These are phyloP conservation scores for Carex arenaria DNA, from an alignment of 202 grass and related monocot genomes.

Conservation along the genomic window DNA sequence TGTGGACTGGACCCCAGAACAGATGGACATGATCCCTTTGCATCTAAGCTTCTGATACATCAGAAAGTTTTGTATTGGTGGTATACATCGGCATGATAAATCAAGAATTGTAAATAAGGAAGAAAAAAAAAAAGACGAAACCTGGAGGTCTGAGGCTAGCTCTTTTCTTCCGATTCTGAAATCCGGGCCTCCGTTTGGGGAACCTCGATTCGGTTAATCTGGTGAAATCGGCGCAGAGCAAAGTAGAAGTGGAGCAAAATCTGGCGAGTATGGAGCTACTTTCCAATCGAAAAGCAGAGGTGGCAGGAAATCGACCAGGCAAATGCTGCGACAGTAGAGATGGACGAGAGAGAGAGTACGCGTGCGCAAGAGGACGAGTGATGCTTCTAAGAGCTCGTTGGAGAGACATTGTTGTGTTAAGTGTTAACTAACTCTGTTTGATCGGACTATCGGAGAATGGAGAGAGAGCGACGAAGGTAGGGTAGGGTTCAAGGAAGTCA, in stretches of 20 bases:
- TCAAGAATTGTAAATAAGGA: neutral
- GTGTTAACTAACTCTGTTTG: conserved; percentile 31
- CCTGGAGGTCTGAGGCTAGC: conserved; percentile 70
- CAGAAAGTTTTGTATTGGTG: neutral
- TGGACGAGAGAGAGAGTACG: neutral
- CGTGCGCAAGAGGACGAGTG: conserved; percentile 19
- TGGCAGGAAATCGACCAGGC: neutral
- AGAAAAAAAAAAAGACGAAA: conserved; percentile 2
- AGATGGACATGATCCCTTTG: no score
- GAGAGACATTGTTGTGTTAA: conserved; percentile 57
- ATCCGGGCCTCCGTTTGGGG: conserved; percentile 64
- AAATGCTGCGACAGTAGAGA: neutral
- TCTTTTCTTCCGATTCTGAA: conserved; percentile 69
- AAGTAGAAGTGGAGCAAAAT: conserved; percentile 40
- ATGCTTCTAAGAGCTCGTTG: conserved; percentile 48
- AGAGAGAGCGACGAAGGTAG: neutral
- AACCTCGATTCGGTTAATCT: conserved; percentile 57
- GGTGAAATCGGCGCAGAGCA: conserved; percentile 34
- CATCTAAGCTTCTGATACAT: neutral
- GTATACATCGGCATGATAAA: neutral
- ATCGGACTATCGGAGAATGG: conserved; percentile 8
- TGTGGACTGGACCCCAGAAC: no score
- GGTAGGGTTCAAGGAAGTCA: neutral
- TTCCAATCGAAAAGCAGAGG: conserved; percentile 14
- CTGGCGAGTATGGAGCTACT: conserved; percentile 30